phyloP scores from a whole-genome alignment of 805 yeast species.

The Cyberlindnera nakhonratchasimensis region DNA sequence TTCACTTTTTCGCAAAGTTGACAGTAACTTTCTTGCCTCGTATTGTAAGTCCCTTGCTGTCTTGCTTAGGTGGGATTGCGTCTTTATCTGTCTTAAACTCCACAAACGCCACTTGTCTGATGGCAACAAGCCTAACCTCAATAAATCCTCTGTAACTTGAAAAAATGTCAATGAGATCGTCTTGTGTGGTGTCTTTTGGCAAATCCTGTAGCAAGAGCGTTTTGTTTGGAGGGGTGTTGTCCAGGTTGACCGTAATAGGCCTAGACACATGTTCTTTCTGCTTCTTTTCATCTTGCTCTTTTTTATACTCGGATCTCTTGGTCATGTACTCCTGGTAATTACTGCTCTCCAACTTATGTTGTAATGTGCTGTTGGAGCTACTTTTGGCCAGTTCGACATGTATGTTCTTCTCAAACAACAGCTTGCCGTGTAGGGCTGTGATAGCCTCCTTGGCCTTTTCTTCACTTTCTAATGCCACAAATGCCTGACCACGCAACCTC shows the following conservation, averaged over 20 bases:
- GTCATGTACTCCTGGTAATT: conserved; percentile 19
- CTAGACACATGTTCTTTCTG: conserved; percentile 13
- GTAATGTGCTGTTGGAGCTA: conserved; percentile 25
- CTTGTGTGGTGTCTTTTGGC: conserved; percentile 41
- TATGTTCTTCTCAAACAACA: conserved; percentile 22
- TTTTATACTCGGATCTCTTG: conserved; percentile 19
- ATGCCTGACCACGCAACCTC: conserved; percentile 81
- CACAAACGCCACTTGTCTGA: conserved; percentile 72
- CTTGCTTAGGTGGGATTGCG: conserved; percentile 43
- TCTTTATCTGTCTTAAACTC: conserved; percentile 60
- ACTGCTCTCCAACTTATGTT: conserved; percentile 10
- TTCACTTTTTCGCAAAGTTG: conserved; percentile 23
- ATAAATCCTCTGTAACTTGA: conserved; percentile 54
- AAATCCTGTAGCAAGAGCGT: conserved; percentile 64
- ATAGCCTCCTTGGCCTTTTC: conserved; percentile 38
- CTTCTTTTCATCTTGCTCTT: conserved; percentile 21
- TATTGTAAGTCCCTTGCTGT: conserved; percentile 20
- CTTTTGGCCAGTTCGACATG: conserved; percentile 26
- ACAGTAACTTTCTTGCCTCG: conserved; percentile 10
- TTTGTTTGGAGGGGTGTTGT: conserved; percentile 60
- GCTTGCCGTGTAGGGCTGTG: conserved; percentile 18
- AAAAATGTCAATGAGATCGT: conserved; percentile 45
- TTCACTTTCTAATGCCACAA: conserved; percentile 49
- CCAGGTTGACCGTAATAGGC: conserved; percentile 18
- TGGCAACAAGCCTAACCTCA: conserved; percentile 62